These are phyloP conservation scores for Leavenworthia alabamica DNA, from an alignment of 345 rosid genomes.

Conservation along the genomic window DNA sequence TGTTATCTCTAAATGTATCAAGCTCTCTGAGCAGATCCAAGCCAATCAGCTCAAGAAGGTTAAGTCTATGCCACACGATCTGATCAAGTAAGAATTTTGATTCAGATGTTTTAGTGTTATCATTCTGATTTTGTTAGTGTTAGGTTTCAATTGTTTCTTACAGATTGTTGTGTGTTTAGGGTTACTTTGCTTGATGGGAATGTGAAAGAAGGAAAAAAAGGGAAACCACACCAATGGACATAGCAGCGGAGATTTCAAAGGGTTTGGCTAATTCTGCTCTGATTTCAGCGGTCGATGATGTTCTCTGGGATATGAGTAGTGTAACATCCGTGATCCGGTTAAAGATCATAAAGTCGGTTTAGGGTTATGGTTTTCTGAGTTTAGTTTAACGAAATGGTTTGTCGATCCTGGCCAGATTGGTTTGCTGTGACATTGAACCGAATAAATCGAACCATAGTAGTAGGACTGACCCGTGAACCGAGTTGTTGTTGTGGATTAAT, in stretches of 20 bases:
- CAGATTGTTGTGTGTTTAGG: conserved; percentile 31
- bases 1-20: conserved; percentile 61
- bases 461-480: too few species aligned
- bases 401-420: too few species aligned
- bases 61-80: conserved; percentile 56
- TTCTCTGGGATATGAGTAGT: conserved; percentile 90
- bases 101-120: not conserved
- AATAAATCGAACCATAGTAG: too few species aligned
- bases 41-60: conserved; percentile 49
- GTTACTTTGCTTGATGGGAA: conserved; percentile 60
- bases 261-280: conserved; percentile 60
- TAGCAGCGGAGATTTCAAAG: conserved; percentile 64
- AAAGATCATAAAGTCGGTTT: too few species aligned
- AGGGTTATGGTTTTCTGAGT: too few species aligned
- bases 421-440: too few species aligned
- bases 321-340: too few species aligned
- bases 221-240: conserved; percentile 66
- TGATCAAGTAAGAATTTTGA: conserved; percentile 49
- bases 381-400: too few species aligned
- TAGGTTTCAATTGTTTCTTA: not conserved
- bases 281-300: conserved; percentile 70
- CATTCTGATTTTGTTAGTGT: not conserved
- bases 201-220: conserved; percentile 85
- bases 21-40: conserved; percentile 59
- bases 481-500: too few species aligned